Evolutionary conservation across 208 protist genomes (phyloP).

Genomic region (Leishmania aethiopica): DNA sequence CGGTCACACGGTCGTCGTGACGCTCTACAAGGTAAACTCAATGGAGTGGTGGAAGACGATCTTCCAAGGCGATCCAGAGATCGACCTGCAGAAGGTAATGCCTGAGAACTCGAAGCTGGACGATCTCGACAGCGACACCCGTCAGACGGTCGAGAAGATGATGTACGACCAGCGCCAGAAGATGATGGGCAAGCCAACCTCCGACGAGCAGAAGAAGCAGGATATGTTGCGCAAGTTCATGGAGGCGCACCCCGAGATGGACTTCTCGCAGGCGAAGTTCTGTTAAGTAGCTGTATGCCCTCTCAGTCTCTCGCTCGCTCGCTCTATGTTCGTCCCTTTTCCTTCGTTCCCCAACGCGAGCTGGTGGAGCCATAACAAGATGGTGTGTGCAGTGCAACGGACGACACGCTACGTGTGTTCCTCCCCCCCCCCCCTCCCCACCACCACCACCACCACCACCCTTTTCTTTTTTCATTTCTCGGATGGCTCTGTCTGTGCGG

Average conservation of each 20-base stretch:
- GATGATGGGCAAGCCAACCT: conserved; percentile 93
- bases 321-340: neutral
- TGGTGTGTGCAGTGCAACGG: neutral
- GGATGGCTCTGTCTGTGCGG: neutral
- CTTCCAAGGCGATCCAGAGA: conserved; percentile 85
- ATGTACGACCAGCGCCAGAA: conserved; percentile 97
- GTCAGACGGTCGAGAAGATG: conserved; percentile 97
- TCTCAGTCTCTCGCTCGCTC: conserved; percentile 4
- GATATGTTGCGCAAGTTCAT: conserved; percentile 95
- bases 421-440: neutral
- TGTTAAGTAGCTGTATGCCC: conserved; percentile 40
- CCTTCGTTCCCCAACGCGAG: neutral
- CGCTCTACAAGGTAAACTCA: conserved; percentile 88
- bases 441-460: no score
- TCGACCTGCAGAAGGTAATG: conserved; percentile 94
- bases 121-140: conserved; percentile 94
- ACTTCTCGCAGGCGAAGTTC: conserved; percentile 96
- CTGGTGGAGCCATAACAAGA: neutral
- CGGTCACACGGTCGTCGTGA: conserved; percentile 79
- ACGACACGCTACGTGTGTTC: neutral
- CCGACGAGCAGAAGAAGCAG: conserved; percentile 94
- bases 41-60: conserved; percentile 95
- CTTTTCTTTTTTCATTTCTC: neutral
- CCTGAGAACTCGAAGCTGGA: conserved; percentile 96
- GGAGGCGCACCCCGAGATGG: conserved; percentile 95